phyloP scores from a whole-genome alignment of 495 filamentous ascomycete genomes.

The Aspergillus olivimuriae region DNA sequence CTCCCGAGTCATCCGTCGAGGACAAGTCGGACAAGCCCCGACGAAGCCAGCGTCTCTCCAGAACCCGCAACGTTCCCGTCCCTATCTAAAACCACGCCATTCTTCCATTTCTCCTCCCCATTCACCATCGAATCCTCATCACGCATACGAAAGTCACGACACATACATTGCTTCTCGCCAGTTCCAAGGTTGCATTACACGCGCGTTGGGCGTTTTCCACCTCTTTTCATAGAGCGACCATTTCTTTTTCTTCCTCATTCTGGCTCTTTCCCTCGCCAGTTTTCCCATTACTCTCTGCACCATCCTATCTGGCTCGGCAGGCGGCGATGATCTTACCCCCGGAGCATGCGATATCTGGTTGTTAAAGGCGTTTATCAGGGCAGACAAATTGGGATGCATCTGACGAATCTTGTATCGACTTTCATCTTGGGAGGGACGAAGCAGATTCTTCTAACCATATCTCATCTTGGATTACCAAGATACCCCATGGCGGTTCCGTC shows the following conservation, averaged over 20 bases:
- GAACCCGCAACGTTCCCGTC: slow-evolving; percentile 12
- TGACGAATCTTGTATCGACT: too few species aligned
- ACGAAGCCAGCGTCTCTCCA: slow-evolving; percentile 17
- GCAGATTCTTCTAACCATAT: too few species aligned
- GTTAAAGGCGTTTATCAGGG: too few species aligned
- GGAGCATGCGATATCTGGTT: too few species aligned
- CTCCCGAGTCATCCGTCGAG: slow-evolving; percentile 11
- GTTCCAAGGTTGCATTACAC: slow-evolving; percentile 8
- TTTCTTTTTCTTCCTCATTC: neutral
- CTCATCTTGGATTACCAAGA: too few species aligned
- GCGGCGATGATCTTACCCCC: too few species aligned
- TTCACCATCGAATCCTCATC: neutral
- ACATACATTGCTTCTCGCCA: neutral
- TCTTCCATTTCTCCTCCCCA: neutral
- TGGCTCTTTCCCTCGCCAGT: too few species aligned
- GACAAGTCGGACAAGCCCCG: slow-evolving; percentile 14
- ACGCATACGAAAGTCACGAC: slow-evolving; percentile 8
- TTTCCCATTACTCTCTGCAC: slow-evolving; percentile 3
- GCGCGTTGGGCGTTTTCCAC: slow-evolving; percentile 11
- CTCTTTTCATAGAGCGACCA: neutral
- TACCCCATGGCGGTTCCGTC: too few species aligned
- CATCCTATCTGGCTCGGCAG: too few species aligned
- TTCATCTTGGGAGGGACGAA: too few species aligned
- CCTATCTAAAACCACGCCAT: neutral
- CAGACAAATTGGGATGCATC: too few species aligned